These are phyloP conservation scores for Hyaloperonospora brassicae DNA, from an alignment of 352 stramenopile species.

Conservation along the genomic window DNA sequence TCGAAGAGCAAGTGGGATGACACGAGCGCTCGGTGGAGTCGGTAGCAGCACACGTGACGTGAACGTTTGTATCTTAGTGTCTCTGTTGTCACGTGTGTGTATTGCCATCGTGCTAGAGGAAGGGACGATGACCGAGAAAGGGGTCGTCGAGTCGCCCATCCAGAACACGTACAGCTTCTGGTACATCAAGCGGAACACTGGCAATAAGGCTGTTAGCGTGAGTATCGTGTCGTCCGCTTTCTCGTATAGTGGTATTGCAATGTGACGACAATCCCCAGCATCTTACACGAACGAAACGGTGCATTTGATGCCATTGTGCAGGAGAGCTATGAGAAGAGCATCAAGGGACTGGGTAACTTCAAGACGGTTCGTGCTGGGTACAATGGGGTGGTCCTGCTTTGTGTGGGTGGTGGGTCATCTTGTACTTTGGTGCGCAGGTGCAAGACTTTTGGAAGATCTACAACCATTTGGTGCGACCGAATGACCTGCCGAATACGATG, in stretches of 20 bases:
- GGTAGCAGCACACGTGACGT: neutral
- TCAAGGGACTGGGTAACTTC: slow-evolving; percentile 89
- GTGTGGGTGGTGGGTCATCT: neutral
- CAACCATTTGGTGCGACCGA: slow-evolving; percentile 88
- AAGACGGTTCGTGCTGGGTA: slow-evolving; percentile 54
- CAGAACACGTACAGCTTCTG: slow-evolving; percentile 88
- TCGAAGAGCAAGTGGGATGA: slow-evolving; percentile 3
- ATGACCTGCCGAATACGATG: slow-evolving; percentile 86
- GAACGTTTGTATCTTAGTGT: slow-evolving; percentile 1
- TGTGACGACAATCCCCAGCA: slow-evolving; percentile 1
- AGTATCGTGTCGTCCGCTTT: slow-evolving; percentile 8
- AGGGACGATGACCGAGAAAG: slow-evolving; percentile 20
- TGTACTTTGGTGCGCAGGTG: slow-evolving; percentile 30
- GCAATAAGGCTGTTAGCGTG: slow-evolving; percentile 64
- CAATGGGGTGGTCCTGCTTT: neutral
- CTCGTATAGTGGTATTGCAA: slow-evolving; percentile 1
- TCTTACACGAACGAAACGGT: neutral
- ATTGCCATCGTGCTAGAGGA: slow-evolving; percentile 19
- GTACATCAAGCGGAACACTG: slow-evolving; percentile 84
- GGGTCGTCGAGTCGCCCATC: slow-evolving; percentile 49
- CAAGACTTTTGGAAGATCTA: slow-evolving; percentile 92
- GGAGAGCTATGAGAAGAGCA: slow-evolving; percentile 91
- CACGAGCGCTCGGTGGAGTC: too few species aligned
- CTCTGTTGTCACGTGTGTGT: slow-evolving; percentile 9
- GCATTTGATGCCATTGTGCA: slow-evolving; percentile 15